These are phyloP conservation scores for Tubosaeta sp. DNA, from an alignment of 768 basidiomycete species.

Conservation along the genomic window DNA sequence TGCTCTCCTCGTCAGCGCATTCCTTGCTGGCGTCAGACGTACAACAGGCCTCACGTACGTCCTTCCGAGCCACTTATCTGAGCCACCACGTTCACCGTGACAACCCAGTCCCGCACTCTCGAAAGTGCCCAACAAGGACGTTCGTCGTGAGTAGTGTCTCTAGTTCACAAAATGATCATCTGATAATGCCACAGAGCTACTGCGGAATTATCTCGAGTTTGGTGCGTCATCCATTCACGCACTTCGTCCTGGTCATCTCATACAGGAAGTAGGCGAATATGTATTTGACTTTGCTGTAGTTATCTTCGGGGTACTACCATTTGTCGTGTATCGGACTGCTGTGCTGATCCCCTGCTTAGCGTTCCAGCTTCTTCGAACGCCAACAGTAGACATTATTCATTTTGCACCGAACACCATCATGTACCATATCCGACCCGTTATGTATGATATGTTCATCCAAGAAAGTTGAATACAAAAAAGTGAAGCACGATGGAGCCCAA, in stretches of 20 bases:
- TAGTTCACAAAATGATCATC: neutral
- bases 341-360: constrained; percentile 35
- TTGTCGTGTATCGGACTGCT: neutral
- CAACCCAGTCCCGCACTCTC: constrained; percentile 60
- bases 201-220: constrained; percentile 75
- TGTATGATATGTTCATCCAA: constrained; percentile 53
- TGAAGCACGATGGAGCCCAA: constrained; percentile 94
- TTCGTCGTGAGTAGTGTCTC: constrained; percentile 60
- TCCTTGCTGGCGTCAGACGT: constrained; percentile 81
- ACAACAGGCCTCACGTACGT: constrained; percentile 84
- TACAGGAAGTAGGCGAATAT: constrained; percentile 61
- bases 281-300: constrained; percentile 84
- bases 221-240: constrained; percentile 42
- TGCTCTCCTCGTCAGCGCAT: constrained; percentile 71
- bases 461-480: constrained; percentile 98
- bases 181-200: constrained; percentile 45
- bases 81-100: constrained; percentile 1
- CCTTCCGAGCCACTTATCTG: neutral
- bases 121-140: constrained; percentile 82
- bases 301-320: constrained; percentile 58
- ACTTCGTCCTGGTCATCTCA: neutral
- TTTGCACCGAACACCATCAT: constrained; percentile 2
- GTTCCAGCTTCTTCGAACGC: constrained; percentile 73
- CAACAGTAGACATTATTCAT: constrained; percentile 6
- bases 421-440: constrained; percentile 10